Percentiles rank a stretch among this genome's conserved stretches.
These are phyloP conservation scores for Solanum tarijense DNA, from an alignment of 257 asterid genomes.

Conservation along the genomic window DNA sequence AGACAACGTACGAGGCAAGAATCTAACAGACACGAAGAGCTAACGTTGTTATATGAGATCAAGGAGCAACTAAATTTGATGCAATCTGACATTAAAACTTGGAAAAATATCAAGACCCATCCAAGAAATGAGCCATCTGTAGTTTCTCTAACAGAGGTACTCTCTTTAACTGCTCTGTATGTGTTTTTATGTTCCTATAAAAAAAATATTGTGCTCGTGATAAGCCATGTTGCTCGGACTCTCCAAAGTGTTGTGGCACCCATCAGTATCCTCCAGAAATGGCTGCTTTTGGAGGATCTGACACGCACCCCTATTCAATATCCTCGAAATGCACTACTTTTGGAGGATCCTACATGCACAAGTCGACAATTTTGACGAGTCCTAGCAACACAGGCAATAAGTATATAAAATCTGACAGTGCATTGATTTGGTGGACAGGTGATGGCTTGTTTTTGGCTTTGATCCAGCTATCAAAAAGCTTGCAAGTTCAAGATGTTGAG, in stretches of 20 bases:
- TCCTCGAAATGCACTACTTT: background rate
- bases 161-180: background rate
- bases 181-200: background rate
- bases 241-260: background rate
- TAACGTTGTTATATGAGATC: conserved; percentile 56
- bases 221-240: background rate
- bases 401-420: background rate
- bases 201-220: background rate
- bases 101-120: conserved; percentile 24
- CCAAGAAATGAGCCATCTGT: conserved; percentile 21
- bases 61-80: conserved; percentile 37
- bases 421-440: background rate
- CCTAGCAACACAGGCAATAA: background rate
- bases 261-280: background rate
- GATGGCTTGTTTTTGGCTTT: conserved; percentile 2
- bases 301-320: background rate
- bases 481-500: background rate
- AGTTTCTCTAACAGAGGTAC: conserved; percentile 37
- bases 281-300: background rate
- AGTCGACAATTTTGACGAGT: background rate
- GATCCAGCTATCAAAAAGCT: background rate
- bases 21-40: conserved; percentile 30
- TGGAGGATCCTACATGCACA: background rate
- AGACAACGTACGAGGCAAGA: conserved; percentile 2
- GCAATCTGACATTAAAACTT: conserved; percentile 36